A percentile compares a stretch with the other conserved stretches of the same genome.
Evolutionary conservation across 352 stramenopile species (phyloP).

Genomic region (Saprolegnia diclina): DNA sequence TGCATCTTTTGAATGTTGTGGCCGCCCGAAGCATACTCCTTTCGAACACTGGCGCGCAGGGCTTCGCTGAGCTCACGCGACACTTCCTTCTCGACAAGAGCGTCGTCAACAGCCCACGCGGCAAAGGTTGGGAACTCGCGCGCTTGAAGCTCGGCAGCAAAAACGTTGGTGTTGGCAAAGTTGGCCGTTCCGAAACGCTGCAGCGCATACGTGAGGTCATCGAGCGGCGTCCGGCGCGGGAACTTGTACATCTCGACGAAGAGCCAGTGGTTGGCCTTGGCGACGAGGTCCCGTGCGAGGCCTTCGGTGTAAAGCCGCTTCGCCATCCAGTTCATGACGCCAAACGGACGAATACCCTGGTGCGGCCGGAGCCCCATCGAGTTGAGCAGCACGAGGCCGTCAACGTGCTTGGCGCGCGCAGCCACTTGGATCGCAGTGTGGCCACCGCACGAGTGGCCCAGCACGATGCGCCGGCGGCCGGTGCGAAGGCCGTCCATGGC

Average conservation of each 20-base stretch:
- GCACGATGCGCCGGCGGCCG: not conserved
- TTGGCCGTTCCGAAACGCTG: not conserved
- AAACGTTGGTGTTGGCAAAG: not conserved
- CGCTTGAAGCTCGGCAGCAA: not conserved
- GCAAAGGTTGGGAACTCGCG: not conserved
- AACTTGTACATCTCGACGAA: not conserved
- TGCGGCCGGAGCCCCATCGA: not conserved
- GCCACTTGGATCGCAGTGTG: conserved; percentile 4
- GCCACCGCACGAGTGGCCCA: conserved; percentile 15
- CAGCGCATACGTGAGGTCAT: not conserved
- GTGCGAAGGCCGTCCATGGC: not conserved
- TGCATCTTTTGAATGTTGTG: conserved; percentile 22
- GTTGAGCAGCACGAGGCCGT: conserved; percentile 12
- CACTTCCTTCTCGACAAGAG: not conserved
- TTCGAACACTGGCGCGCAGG: not conserved
- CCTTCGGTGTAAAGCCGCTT: not conserved
- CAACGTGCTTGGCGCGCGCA: not conserved
- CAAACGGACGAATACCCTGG: not conserved
- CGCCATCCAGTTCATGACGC: not conserved
- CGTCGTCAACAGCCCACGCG: not conserved
- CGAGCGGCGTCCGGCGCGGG: not conserved
- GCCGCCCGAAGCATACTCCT: not conserved
- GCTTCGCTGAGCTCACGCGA: not conserved
- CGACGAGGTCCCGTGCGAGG: not conserved
- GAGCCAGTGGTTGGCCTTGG: not conserved